Base-by-base conservation (phyloP, 2,329 filamentous ascomycete species). In the Knufia petricola region DNA sequence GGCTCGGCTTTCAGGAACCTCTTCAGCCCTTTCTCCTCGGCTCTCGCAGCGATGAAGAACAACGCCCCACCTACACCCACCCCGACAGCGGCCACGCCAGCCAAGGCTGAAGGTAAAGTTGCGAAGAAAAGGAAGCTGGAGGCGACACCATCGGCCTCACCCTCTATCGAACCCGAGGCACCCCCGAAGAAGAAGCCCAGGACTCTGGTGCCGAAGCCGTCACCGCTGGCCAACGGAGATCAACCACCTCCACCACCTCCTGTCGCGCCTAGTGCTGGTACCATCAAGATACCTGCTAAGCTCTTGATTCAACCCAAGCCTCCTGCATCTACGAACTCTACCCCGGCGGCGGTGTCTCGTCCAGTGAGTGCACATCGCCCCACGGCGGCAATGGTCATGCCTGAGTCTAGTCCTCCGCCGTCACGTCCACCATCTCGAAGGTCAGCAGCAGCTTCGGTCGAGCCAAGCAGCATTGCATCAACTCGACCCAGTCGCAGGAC, bases 121-220 rank as follows among this genome's bases (percentile, higher is more conserved):
- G 58, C 64, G 32, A 65, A 61, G 43, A 81, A 81, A 62, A 70
- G 78, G 45, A 81, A 80, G 58, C 66, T 73, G 34, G 64, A 70
- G 24, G 66, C 66, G 17, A 66, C 66, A 2, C 60, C 62, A 8
- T 53, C 59, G 23, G 53, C 58, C 9, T 49, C 59, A 40, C 56
- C 59, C 19, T 53, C 56, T 24, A 46, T 55, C 24, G 50, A 56
- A 23, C 50, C 61, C 15, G 53, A 62, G 23, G 60, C 61, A 34
- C 59, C 58, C 36, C 56, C 61, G 43, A 59, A 60, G 17, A 70
- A 68, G 56, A 66, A 62, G 50, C 67, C 65, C 43, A 69, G 64
- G 56, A 56, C 7, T 4, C 32, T 47, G 37, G 48, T 40, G n/a
- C 52, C 63, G 55, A 51, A 64, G 57, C 56, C 63, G 58, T 52